These are phyloP conservation scores for Cyamopsis tetragonoloba DNA, from an alignment of 306 rosid genomes.

Conservation along the genomic window DNA sequence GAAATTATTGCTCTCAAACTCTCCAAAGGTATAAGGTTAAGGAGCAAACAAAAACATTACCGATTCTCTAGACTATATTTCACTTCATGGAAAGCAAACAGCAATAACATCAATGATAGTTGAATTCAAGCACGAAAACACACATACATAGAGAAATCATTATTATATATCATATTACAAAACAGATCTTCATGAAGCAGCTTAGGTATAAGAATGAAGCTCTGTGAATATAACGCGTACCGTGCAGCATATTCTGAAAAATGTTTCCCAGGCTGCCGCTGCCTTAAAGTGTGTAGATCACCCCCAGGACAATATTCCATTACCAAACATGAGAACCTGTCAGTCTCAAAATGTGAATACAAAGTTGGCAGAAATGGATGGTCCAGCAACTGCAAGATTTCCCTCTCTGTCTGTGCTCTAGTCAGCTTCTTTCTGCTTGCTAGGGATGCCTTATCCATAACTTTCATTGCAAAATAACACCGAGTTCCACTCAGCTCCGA, in stretches of 20 bases:
- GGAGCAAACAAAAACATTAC: neutral
- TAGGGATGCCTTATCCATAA: constrained; percentile 97
- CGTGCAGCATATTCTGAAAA: constrained; percentile 99
- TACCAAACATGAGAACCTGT: constrained; percentile 90
- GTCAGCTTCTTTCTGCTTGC: constrained; percentile 92
- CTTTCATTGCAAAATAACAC: constrained; percentile 96
- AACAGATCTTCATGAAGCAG: constrained; percentile 4
- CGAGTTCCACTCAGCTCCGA: constrained; percentile 96
- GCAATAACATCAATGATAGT: constrained; percentile 5
- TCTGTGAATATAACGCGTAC: constrained; percentile 40
- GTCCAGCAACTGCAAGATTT: constrained; percentile 93
- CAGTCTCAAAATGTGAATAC: constrained; percentile 97
- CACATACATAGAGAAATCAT: neutral
- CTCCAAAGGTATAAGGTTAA: neutral
- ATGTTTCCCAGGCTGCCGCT: constrained; percentile 97
- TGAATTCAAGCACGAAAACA: constrained; percentile 5
- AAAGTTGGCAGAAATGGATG: constrained; percentile 97
- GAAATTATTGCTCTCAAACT: neutral
- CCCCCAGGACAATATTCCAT: constrained; percentile 99
- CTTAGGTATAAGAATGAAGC: constrained; percentile 2
- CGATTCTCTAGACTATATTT: neutral
- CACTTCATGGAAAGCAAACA: neutral
- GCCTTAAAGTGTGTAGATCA: constrained; percentile 96
- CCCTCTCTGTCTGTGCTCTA: constrained; percentile 97
- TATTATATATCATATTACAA: neutral